Evolutionary conservation across 179 eudicot genomes (phyloP).

Genomic region (Patellifolia procumbens): DNA sequence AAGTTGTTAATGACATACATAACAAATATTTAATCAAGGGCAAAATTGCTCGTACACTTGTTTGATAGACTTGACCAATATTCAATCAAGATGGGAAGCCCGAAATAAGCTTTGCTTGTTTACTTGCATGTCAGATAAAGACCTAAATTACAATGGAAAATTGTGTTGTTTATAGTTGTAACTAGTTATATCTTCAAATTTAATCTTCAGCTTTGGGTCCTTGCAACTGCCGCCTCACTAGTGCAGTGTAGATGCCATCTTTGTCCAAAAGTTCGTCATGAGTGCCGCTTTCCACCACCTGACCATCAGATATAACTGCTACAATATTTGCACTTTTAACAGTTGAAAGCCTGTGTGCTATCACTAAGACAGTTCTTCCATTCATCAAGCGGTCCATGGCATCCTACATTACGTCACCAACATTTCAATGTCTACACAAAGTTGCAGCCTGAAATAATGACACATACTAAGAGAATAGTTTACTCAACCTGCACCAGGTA

Average conservation of each 20-base stretch:
- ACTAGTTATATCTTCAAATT: neutral
- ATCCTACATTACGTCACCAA: slow-evolving; percentile 51
- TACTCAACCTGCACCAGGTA: slow-evolving; percentile 76
- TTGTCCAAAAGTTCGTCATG: slow-evolving; percentile 73
- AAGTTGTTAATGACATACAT: neutral
- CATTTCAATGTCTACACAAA: neutral
- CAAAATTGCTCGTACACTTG: neutral
- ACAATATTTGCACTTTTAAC: slow-evolving; percentile 83
- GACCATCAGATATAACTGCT: slow-evolving; percentile 90
- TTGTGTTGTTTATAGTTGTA: neutral
- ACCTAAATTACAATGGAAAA: neutral
- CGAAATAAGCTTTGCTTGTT: neutral
- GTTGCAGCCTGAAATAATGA: neutral
- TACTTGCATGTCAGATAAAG: neutral
- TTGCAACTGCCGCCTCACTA: slow-evolving; percentile 84
- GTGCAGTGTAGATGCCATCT: slow-evolving; percentile 74
- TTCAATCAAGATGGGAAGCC: neutral
- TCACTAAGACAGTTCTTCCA: slow-evolving; percentile 89
- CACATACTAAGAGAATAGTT: too few species aligned
- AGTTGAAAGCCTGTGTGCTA: slow-evolving; percentile 92
- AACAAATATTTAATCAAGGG: neutral
- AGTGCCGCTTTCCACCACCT: slow-evolving; percentile 75
- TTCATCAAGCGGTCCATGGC: slow-evolving; percentile 93
- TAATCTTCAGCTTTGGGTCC: slow-evolving; percentile 47
- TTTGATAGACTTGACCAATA: neutral